phyloP scores from a whole-genome alignment of 1,284 basidiomycete species.

The Sporisorium graminicola region DNA sequence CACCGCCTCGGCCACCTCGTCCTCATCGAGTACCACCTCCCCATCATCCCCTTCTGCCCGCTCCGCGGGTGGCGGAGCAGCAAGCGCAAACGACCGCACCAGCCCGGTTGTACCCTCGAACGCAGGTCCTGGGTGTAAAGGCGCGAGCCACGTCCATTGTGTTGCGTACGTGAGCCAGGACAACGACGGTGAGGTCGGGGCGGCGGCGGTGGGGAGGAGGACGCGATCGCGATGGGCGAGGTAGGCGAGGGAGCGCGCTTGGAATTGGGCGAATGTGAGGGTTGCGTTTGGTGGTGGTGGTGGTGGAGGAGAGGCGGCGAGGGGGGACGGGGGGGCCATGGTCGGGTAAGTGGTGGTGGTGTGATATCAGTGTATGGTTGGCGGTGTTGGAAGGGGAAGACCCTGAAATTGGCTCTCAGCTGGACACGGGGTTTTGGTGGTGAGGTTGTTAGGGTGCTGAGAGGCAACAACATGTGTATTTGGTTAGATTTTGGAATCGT shows the following conservation, averaged over 20 bases:
- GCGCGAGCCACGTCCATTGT: constrained; percentile 10
- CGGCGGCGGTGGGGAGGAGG: too few relatives aligned
- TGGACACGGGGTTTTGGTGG: background rate
- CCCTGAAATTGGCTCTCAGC: too few relatives aligned
- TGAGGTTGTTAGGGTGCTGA: background rate
- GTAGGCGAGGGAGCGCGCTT: constrained; percentile 3
- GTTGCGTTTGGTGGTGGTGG: background rate
- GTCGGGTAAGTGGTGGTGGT: too few relatives aligned
- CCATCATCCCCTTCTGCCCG: too few relatives aligned
- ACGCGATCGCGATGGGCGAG: constrained; percentile 6
- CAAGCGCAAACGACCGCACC: constrained; percentile 9
- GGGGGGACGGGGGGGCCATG: too few relatives aligned
- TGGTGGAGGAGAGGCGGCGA: background rate
- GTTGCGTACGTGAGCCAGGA: constrained; percentile 30
- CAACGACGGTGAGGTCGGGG: background rate
- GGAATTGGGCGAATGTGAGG: constrained; percentile 10
- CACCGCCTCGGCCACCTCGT: background rate
- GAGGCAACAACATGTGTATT: too few relatives aligned
- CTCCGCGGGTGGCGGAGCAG: background rate
- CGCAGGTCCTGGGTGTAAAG: background rate
- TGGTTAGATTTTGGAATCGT: too few relatives aligned
- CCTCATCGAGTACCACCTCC: background rate
- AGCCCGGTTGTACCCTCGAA: constrained; percentile 16
- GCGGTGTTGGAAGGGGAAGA: too few relatives aligned
- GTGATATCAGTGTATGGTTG: too few relatives aligned